Base-by-base conservation (phyloP, 2,329 filamentous ascomycete genomes). In the Neoascochyta sp. region DNA sequence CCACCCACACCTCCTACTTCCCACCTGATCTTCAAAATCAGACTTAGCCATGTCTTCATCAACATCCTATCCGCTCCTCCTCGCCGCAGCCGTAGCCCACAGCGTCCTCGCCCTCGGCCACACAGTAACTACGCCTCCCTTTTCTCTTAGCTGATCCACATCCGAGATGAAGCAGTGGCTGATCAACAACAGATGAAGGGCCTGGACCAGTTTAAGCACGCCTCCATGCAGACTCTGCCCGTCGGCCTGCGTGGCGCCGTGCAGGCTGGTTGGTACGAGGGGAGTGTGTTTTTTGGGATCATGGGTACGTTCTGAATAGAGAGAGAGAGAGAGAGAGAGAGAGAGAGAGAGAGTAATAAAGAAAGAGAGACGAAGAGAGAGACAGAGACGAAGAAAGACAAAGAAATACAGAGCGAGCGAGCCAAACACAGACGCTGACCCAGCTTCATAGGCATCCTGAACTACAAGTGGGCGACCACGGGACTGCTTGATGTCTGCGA, bases 251-350 rank as follows among this genome's bases (percentile, higher is more conserved):
- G 49, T 9, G 50, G 51, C 13, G 52, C 57, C 7, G 45, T 55
- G n/a, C 54, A 51, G 25, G 49, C 52, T 3, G 57, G 57, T 7
- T 63, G 58, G 59, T 63, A 59, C 25, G 57, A 63, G 28, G 59
- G 59, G 7, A 55, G 52, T 26, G 52, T 54, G 0, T 63, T 61
- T 45, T 59, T 63, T 24, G 29, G 50, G 3, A 57, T 63, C 11
- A 43, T 57, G 30, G 44, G 58, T 62, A 49, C 21, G 48, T 29
- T 15, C 13, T n/a, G n/a, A n/a, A n/a, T n/a, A n/a, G n/a, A n/a
- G n/a, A n/a, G n/a, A n/a, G n/a, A n/a, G n/a, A n/a, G n/a, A n/a
- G n/a, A n/a, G n/a, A n/a, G n/a, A n/a, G n/a, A n/a, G n/a, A n/a
- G n/a, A n/a, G n/a, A n/a, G n/a, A n/a, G n/a, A n/a, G n/a, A n/a